Evolutionary conservation across 768 basidiomycete species (phyloP).

Genomic region (Trametopsis cervina): DNA sequence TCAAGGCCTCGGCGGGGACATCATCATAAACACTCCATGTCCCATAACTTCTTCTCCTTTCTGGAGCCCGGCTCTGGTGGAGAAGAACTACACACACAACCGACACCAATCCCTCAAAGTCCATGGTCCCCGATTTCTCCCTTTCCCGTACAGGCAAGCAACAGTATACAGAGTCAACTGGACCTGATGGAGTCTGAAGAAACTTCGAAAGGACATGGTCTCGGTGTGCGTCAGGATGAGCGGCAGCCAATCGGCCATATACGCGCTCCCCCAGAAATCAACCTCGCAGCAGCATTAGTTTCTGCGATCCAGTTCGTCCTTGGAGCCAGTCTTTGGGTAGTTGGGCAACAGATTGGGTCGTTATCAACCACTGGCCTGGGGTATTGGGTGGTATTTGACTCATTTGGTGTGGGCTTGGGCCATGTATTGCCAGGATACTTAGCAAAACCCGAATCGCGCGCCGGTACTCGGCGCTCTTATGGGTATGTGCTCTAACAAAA

Average conservation of each 20-base stretch:
- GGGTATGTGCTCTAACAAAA: constrained; percentile 49
- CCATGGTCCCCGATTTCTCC: constrained; percentile 61
- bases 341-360: constrained; percentile 83
- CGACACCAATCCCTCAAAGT: constrained; percentile 55
- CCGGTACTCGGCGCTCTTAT: constrained; percentile 37
- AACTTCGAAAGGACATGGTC: constrained; percentile 1
- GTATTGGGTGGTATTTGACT: constrained; percentile 95
- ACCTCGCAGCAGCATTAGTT: constrained; percentile 11
- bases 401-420: constrained; percentile 65
- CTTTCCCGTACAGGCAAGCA: constrained; percentile 15
- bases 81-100: constrained; percentile 46
- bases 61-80: constrained; percentile 60
- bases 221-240: constrained; percentile 5
- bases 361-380: constrained; percentile 86
- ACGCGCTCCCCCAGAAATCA: constrained; percentile 13
- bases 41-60: constrained; percentile 94
- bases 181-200: not conserved
- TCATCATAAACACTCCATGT: constrained; percentile 90
- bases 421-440: constrained; percentile 41
- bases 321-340: constrained; percentile 79
- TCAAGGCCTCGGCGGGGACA: constrained; percentile 55
- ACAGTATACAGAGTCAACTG: not conserved
- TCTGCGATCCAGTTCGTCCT: constrained; percentile 42
- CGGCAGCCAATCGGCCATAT: constrained; percentile 15
- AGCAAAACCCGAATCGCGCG: constrained; percentile 23